phyloP scores from a whole-genome alignment of 129 eudicot genomes.

The Gnaphalium uliginosum region DNA sequence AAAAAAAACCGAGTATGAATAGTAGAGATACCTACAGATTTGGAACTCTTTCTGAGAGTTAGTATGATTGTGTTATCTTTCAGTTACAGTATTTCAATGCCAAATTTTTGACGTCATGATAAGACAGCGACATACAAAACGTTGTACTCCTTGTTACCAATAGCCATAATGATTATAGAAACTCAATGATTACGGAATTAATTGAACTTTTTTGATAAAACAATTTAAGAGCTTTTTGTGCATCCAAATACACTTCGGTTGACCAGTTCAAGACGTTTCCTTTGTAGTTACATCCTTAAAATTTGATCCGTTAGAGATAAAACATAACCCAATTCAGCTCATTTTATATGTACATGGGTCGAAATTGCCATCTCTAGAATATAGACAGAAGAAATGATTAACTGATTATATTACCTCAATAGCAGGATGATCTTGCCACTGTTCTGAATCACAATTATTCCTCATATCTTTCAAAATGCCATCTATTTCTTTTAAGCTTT shows the following conservation, averaged over 20 bases:
- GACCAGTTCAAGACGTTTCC: neutral
- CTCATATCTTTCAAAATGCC: constrained; percentile 48
- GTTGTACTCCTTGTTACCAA: neutral
- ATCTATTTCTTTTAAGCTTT: constrained; percentile 63
- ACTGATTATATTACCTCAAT: constrained; percentile 49
- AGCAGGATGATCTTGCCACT: constrained; percentile 34
- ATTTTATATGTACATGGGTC: constrained; percentile 3
- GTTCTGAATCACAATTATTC: constrained; percentile 49
- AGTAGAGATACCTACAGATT: neutral
- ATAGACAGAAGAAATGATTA: constrained; percentile 2
- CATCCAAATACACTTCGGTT: neutral
- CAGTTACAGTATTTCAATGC: neutral
- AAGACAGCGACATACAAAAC: neutral
- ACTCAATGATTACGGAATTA: constrained; percentile 1
- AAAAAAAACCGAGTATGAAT: neutral
- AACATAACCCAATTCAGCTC: constrained; percentile 19
- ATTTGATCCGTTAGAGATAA: neutral
- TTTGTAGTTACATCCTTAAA: neutral
- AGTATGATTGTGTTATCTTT: neutral
- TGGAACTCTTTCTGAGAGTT: neutral
- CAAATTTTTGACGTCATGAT: neutral
- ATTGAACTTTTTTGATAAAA: neutral
- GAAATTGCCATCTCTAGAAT: constrained; percentile 16
- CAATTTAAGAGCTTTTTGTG: neutral
- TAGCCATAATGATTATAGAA: neutral